These are phyloP conservation scores for Botrytis squamosa DNA, from an alignment of 2,329 filamentous ascomycete species.

Conservation along the genomic window DNA sequence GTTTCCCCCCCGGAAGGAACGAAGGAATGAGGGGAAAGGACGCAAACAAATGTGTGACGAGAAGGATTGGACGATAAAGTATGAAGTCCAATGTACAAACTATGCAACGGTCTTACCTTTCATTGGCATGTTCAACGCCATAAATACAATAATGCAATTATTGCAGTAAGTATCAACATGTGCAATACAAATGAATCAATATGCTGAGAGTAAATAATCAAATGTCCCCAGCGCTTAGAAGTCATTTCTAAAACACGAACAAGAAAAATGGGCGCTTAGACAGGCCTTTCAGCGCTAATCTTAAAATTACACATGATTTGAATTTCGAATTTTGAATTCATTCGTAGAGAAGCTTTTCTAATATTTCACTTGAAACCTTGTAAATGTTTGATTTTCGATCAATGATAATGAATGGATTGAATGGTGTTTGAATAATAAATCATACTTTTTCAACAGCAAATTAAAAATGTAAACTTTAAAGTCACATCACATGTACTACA, in stretches of 20 bases:
- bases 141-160: neutral
- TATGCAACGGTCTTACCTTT: neutral
- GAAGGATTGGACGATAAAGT: neutral
- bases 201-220: neutral
- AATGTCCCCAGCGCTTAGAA: constrained; percentile 1
- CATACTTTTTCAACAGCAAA: neutral
- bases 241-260: neutral
- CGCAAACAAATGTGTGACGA: neutral
- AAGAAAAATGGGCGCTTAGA: constrained; percentile 3
- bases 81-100: neutral
- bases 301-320: neutral
- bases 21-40: neutral
- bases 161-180: neutral
- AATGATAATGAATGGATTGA: neutral
- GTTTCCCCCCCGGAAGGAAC: neutral
- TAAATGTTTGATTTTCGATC: neutral
- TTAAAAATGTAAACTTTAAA: neutral
- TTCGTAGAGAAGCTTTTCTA: neutral
- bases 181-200: neutral
- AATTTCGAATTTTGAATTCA: neutral
- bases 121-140: neutral
- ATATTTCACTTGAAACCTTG: neutral
- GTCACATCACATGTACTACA: neutral
- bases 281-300: neutral
- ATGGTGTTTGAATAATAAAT: neutral